Conservation (phyloP, 768 basidiomycete species). For the Rhodotorula sphaerocarpa region DNA sequence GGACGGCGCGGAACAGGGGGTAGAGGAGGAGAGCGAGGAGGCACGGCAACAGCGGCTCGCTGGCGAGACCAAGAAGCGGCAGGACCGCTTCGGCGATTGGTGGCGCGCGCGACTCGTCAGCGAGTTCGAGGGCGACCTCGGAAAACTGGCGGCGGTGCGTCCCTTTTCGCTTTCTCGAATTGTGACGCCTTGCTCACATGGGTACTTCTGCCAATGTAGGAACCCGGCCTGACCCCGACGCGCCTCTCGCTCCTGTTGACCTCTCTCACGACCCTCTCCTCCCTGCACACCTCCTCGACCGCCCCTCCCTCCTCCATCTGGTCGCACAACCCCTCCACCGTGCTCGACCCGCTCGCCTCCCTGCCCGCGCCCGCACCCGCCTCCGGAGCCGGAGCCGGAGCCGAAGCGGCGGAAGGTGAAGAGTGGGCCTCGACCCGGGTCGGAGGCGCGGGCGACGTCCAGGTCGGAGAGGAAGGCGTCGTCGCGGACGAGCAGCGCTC, state of each 20-base stretch:
- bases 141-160: slow-evolving; percentile 28
- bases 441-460: slow-evolving; percentile 32
- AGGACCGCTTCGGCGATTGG: slow-evolving; percentile 32
- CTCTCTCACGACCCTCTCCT: slow-evolving; percentile 34
- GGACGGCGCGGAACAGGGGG: slow-evolving; percentile 1
- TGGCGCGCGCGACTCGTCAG: slow-evolving; percentile 30
- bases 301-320: slow-evolving; percentile 28
- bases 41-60: not conserved
- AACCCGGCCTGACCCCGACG: slow-evolving; percentile 29
- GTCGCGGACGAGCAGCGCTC: slow-evolving; percentile 9
- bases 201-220: slow-evolving; percentile 1
- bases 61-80: slow-evolving; percentile 8
- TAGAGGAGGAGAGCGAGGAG: not conserved
- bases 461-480: slow-evolving; percentile 34
- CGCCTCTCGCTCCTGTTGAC: slow-evolving; percentile 32
- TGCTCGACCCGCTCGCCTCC: slow-evolving; percentile 30
- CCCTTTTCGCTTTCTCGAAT: not conserved
- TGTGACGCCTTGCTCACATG: not conserved
- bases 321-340: slow-evolving; percentile 23
- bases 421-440: slow-evolving; percentile 25
- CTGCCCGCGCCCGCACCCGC: not conserved
- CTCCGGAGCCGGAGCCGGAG: slow-evolving; percentile 2
- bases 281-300: slow-evolving; percentile 31
- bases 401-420: slow-evolving; percentile 2
- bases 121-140: slow-evolving; percentile 34